Base-by-base conservation (phyloP, 192 early-diverging fungal species). In the Backusella psychrophila region DNA sequence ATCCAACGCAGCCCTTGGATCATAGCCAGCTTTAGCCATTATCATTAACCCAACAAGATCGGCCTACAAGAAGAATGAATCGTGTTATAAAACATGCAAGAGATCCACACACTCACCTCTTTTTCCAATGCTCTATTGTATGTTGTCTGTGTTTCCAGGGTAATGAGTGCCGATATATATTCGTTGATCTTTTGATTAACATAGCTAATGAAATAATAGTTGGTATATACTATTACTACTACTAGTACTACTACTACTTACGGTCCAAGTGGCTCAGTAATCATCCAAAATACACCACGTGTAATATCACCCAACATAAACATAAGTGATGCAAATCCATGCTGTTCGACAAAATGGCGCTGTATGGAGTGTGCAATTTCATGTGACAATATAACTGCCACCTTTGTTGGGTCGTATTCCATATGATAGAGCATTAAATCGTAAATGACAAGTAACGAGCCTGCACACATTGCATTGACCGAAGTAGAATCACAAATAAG, bases 291-390 rank as follows among this genome's bases (percentile, higher is more conserved):
- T 4, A 83, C 65, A 41, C 82, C 79, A 17, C 82, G 75, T 23
- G 69, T 76, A 26, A 83, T 87, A 79, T 86, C 87, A 31, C 81
- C 82, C 9, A 89, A 63, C 75, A 87, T 85, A 3, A 84, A 70
- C 77, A 85, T 80, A 3, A 89, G 76, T 0, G 85, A 85, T 31
- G 81, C 84, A 39, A 86, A 83, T 33, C 88, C 88, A 71, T 88
- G 84, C 17, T 83, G 80, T 69, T 89, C 88, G 59, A 84, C 85
- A 71, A 85, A 85, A 77, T 89, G 88, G 7, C 87, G 73, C 38
- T 89, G 88, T 29, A 89, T 78, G 0, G 84, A 79, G 73, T 89
- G 88, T 1, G 85, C 86, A n/a, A 89, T 81, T 42, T 89, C 88
- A 72, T 89, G 88, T 17, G 85, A 80, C 14, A 89, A 66, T 26